A percentile compares a stretch with the other conserved stretches of the same genome.
phyloP scores from a whole-genome alignment of 2,329 filamentous ascomycete species.

The Penicillium sp. region DNA sequence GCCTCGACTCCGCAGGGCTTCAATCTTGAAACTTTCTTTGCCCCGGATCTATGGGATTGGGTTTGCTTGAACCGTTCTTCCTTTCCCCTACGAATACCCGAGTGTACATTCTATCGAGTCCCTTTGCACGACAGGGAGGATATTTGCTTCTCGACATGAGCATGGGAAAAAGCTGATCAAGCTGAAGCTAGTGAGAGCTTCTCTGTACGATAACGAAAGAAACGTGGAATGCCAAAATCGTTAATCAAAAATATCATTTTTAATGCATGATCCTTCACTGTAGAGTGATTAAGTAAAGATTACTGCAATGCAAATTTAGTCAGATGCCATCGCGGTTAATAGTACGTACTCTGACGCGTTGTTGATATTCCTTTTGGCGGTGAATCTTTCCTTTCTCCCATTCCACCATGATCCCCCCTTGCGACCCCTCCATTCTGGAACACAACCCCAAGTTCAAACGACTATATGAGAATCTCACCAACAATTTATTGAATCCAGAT shows the following conservation, averaged over 20 bases:
- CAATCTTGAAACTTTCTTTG: slow-evolving; percentile 5
- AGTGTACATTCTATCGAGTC: background rate
- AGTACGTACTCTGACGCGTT: background rate
- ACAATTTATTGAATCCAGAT: slow-evolving; percentile 40
- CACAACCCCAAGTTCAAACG: slow-evolving; percentile 45
- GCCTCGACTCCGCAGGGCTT: slow-evolving; percentile 9
- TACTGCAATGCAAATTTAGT: background rate
- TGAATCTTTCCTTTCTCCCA: slow-evolving; percentile 16
- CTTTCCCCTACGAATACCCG: background rate
- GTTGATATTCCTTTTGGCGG: slow-evolving; percentile 13
- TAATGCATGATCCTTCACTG: background rate
- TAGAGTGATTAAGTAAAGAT: background rate
- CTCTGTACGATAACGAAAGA: slow-evolving; percentile 42
- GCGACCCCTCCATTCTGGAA: slow-evolving; percentile 39
- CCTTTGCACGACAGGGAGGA: slow-evolving; percentile 1
- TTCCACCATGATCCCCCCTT: slow-evolving; percentile 44
- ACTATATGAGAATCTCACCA: slow-evolving; percentile 42
- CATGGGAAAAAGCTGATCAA: slow-evolving; percentile 13
- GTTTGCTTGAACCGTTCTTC: slow-evolving; percentile 10
- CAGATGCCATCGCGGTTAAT: background rate
- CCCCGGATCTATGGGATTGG: slow-evolving; percentile 5
- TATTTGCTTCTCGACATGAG: slow-evolving; percentile 14
- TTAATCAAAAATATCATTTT: background rate
- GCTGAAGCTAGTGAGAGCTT: slow-evolving; percentile 17
- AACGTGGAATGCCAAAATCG: slow-evolving; percentile 35